Percentiles rank a stretch among this genome's conserved stretches.
Evolutionary conservation across 1,139 yeast genomes (phyloP).

Genomic region (Yamadazyma oceani): DNA sequence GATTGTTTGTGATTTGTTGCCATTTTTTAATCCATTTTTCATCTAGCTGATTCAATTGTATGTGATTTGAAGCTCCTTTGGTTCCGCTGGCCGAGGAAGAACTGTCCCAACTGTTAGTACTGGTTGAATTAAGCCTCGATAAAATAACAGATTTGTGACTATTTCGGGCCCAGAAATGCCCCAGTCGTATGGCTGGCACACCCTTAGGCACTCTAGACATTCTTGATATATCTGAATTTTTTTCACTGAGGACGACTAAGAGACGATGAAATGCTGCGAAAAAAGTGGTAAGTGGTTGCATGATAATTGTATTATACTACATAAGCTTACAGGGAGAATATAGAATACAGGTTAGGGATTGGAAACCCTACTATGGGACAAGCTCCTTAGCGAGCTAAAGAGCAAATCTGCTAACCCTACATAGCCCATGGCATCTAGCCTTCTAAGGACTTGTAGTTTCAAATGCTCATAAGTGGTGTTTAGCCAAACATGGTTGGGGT

Average conservation of each 20-base stretch:
- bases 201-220: too few species aligned
- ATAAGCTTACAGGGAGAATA: too few species aligned
- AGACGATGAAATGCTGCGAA: constrained; percentile 1
- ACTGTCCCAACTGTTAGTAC: background rate
- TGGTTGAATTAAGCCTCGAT: background rate
- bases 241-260: too few species aligned
- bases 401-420: constrained; percentile 45
- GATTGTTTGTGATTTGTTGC: constrained; percentile 37
- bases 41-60: constrained; percentile 27
- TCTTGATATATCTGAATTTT: too few species aligned
- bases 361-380: constrained; percentile 18
- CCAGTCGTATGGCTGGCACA: too few species aligned
- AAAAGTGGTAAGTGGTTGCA: background rate
- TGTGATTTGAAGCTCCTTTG: background rate
- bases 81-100: background rate
- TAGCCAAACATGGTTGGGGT: constrained; percentile 29
- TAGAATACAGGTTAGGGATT: background rate
- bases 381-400: constrained; percentile 46
- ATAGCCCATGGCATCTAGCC: constrained; percentile 38
- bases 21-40: constrained; percentile 55
- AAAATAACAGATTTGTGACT: background rate
- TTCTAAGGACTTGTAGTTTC: constrained; percentile 35
- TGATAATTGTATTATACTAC: background rate
- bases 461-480: constrained; percentile 35
- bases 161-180: too few species aligned